Evolutionary conservation across 139 green algal genomes (phyloP).

Genomic region (Ettlia oleoabundans): DNA sequence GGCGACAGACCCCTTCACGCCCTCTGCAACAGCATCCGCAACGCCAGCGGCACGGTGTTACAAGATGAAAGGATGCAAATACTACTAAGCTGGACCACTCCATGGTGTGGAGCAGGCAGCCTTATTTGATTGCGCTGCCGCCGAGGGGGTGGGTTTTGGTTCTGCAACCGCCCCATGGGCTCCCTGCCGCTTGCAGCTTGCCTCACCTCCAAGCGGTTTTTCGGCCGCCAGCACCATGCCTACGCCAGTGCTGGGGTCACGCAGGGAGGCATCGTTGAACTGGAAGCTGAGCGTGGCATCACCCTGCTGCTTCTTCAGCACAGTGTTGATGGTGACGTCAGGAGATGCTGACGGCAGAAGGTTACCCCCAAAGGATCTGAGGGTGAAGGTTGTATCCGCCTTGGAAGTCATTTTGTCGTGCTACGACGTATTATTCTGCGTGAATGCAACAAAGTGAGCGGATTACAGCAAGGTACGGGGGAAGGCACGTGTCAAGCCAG

Average conservation of each 20-base stretch:
- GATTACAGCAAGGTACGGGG: not conserved
- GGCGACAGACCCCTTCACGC: constrained; percentile 28
- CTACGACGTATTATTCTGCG: not conserved
- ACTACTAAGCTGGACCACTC: no score
- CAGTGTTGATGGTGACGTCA: not conserved
- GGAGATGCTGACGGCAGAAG: not conserved
- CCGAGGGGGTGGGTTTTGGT: no score
- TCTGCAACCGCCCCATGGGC: no score
- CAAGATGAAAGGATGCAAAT: no score
- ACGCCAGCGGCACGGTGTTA: no score
- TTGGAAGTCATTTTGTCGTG: constrained; percentile 29
- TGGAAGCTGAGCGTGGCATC: constrained; percentile 25
- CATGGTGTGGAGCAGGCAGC: not conserved
- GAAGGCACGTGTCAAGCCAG: no score
- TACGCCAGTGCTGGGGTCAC: constrained; percentile 8
- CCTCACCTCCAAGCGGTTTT: constrained; percentile 4
- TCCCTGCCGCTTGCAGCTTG: no score
- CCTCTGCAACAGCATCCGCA: constrained; percentile 19
- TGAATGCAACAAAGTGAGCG: not conserved
- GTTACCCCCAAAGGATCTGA: constrained; percentile 15
- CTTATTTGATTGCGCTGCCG: not conserved
- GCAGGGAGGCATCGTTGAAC: constrained; percentile 35
- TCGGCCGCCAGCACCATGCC: constrained; percentile 28
- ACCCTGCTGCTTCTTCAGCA: constrained; percentile 35
- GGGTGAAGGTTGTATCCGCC: not conserved